Percentiles rank a stretch among this genome's conserved stretches.
Conservation (phyloP, 441 rosid genomes). For the Erodium texanum region DNA sequence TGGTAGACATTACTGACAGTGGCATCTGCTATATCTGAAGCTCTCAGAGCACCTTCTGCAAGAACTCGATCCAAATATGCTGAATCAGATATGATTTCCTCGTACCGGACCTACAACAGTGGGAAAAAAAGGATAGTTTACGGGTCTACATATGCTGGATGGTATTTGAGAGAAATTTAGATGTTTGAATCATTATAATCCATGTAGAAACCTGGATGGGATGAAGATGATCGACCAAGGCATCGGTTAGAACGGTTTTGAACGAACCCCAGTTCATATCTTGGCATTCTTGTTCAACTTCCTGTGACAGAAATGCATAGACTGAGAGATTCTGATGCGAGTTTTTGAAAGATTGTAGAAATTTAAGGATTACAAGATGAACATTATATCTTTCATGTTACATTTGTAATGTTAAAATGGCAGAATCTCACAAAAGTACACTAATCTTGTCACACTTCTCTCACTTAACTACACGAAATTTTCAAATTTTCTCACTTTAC, state of each 20-base stretch:
- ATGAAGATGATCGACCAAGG: conserved; percentile 68
- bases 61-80: conserved; percentile 55
- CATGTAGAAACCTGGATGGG: conserved; percentile 70
- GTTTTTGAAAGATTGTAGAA: too few species aligned
- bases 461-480: too few species aligned
- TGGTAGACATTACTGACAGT: conserved; percentile 55
- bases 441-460: too few species aligned
- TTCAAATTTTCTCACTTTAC: too few species aligned
- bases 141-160: conserved; percentile 1
- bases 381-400: background rate
- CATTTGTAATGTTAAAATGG: background rate
- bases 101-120: conserved; percentile 40
- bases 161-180: background rate
- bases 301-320: conserved; percentile 33
- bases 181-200: background rate
- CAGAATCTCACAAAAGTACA: background rate
- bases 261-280: conserved; percentile 78
- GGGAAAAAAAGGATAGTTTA: conserved; percentile 12
- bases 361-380: too few species aligned
- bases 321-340: too few species aligned
- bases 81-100: conserved; percentile 54
- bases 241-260: conserved; percentile 61
- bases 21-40: conserved; percentile 55
- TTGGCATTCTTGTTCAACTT: conserved; percentile 65
- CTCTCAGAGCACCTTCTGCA: conserved; percentile 56